Base-by-base conservation (phyloP, 208 protist genomes). In the Angomonas deanei region DNA sequence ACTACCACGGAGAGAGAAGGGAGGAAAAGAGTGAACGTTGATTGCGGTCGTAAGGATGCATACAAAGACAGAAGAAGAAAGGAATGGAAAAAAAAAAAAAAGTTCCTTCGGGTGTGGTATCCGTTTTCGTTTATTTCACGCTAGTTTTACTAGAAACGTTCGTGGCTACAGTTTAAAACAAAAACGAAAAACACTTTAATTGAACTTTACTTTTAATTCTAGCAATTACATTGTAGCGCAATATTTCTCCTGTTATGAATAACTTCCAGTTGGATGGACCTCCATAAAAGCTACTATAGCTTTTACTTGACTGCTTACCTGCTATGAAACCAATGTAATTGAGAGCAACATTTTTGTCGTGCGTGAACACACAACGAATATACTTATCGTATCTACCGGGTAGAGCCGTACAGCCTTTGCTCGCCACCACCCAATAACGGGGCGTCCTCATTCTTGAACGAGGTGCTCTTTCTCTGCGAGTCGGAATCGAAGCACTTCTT, bases 61-160 rank as follows among this genome's bases (percentile, higher is more conserved):
- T 15, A n/a, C 53, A 19, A 50, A n/a, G 6, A 59, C n/a, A 42
- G 13, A 60, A 56, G n/a, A 36, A 26, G 21, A 21, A 76, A 57
- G 39, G 60, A 79, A 28, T 32, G 19, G 56, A 58, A 60, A 65
- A 66, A 31, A 48, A 39, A 65, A 72, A 72, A 54, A 30, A 47
- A 39, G 65, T 48, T 28, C 5, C 13, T 39, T 39, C 13, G n/a
- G n/a, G n/a, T n/a, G n/a, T n/a, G n/a, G n/a, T n/a, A n/a, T n/a
- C n/a, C n/a, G n/a, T n/a, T n/a, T n/a, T n/a, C n/a, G n/a, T n/a
- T n/a, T n/a, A n/a, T n/a, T n/a, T n/a, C n/a, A n/a, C n/a, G 42
- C 36, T 62, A 42, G 10, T 42, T n/a, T 24, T 2, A 62, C 19
- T 26, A 52, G 19, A 24, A 61, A 61, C n/a, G n/a, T n/a, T n/a